A percentile compares a stretch with the other conserved stretches of the same genome.
phyloP scores from a whole-genome alignment of 2,329 filamentous ascomycete species.

The Xylariaceae sp. region DNA sequence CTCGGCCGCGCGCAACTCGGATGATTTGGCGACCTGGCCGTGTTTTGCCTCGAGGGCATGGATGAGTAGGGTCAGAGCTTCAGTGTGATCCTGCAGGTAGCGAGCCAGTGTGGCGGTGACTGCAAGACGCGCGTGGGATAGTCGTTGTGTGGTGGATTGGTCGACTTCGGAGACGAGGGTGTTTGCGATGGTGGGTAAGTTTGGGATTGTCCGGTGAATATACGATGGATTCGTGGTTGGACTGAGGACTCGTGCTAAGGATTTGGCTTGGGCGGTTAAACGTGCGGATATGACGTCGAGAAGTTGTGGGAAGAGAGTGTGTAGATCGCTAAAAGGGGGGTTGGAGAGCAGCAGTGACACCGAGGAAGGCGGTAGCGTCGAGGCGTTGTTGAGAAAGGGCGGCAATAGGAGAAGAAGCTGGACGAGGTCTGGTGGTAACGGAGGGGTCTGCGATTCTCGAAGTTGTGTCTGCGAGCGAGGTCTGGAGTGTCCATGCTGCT shows the following conservation, averaged over 20 bases:
- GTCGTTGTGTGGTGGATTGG: constrained; percentile 18
- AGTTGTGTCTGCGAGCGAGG: constrained; percentile 22
- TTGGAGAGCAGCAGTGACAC: constrained; percentile 43
- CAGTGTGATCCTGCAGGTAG: constrained; percentile 39
- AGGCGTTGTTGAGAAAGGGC: constrained; percentile 38
- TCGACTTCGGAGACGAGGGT: constrained; percentile 35
- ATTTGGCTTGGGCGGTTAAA: constrained; percentile 46
- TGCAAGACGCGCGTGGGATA: constrained; percentile 38
- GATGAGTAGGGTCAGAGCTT: constrained; percentile 40
- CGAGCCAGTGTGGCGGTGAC: constrained; percentile 35
- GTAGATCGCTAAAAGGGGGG: constrained; percentile 46
- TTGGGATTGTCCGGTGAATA: constrained; percentile 53
- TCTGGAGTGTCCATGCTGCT: constrained; percentile 24
- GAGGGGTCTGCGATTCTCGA: constrained; percentile 18
- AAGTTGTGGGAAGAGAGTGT: constrained; percentile 44
- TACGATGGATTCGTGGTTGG: constrained; percentile 50
- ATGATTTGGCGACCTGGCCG: constrained; percentile 44
- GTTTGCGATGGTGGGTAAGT: constrained; percentile 39
- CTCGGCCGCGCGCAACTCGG: constrained; percentile 47
- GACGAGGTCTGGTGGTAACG: constrained; percentile 40
- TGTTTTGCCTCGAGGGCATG: constrained; percentile 52
- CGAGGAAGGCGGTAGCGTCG: constrained; percentile 35
- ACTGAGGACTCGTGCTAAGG: constrained; percentile 44
- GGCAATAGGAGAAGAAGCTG: constrained; percentile 53
- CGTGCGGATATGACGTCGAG: constrained; percentile 43